Evolutionary conservation across 139 green algal genomes (phyloP), one percentile per base, ranked within the genome.

Genomic region (Astrephomene gubernaculifera): DNA sequence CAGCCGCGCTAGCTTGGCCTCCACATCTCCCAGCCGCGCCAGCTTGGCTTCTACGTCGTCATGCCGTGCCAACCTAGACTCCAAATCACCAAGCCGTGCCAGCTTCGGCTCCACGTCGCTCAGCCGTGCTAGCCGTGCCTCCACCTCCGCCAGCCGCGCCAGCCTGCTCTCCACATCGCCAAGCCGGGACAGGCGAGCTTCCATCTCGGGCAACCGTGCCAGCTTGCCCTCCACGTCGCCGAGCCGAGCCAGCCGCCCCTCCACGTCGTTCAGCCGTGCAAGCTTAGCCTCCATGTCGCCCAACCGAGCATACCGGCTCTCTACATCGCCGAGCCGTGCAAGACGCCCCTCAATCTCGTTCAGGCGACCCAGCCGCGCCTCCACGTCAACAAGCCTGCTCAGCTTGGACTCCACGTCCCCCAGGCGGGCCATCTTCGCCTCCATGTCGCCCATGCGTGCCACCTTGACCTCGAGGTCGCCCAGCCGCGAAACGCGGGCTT

Each of bases 381-480:
- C 78, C 17, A 84, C 24, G 36, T 84, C 78, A 4, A 22, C n/a
- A 7, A 84, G 43, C 25, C 63, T n/a, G 6, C 12, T 14, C n/a
- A 84, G 63, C 27, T 39, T n/a, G 10, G 41, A 22, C 31, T 84
- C 78, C 31, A 84, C 43, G 21, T 84, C 78, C 33, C 35, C 31
- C n/a, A 84, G 5, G 0, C 78, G 78, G 5, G 43, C 33, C n/a
- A 84, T 8, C 22, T 49, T 49, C 0, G 43, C 61, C 22, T 84
- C 78, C 43, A 60, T 4, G 25, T 84, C 78, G 10, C 63, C 78
- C 63, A 84, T 54, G 29, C 78, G 61, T 21, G 78, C 78, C 41
- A 84, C 43, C 31, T 71, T 60, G 3, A 74, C 78, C 78, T 84
- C 78, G 43, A 84, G 44, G 63, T 84, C 78, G 2, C 25, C 33